Conservation (phyloP, 441 rosid species). For the Bocquillonia castaneifolia region DNA sequence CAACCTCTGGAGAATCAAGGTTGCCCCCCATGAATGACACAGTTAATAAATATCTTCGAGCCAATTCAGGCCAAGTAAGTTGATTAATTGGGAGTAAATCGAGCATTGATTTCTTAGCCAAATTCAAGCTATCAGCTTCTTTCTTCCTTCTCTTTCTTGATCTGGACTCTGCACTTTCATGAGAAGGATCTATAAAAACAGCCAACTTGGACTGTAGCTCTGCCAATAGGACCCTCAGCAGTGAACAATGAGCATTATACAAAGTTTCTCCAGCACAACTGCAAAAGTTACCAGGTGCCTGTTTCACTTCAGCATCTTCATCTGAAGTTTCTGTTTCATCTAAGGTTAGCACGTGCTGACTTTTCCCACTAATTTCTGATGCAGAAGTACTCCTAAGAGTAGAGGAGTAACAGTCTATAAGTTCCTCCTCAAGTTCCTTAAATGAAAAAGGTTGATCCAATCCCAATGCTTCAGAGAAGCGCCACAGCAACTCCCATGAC, state of each 20-base stretch:
- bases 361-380: slow-evolving; percentile 13
- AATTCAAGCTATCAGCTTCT: slow-evolving; percentile 33
- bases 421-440: slow-evolving; percentile 44
- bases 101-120: slow-evolving; percentile 38
- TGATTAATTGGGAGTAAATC: slow-evolving; percentile 49
- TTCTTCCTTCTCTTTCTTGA: slow-evolving; percentile 44
- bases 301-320: slow-evolving; percentile 24
- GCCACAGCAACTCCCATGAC: slow-evolving; percentile 49
- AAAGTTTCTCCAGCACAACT: slow-evolving; percentile 28
- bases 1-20: slow-evolving; percentile 43
- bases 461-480: slow-evolving; percentile 50
- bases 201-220: slow-evolving; percentile 45
- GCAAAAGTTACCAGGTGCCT: slow-evolving; percentile 16
- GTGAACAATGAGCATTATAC: slow-evolving; percentile 36
- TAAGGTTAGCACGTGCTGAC: slow-evolving; percentile 12
- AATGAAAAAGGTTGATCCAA: slow-evolving; percentile 36
- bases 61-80: slow-evolving; percentile 58
- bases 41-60: slow-evolving; percentile 45
- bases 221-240: slow-evolving; percentile 36
- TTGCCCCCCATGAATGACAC: slow-evolving; percentile 42
- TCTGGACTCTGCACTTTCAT: slow-evolving; percentile 42
- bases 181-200: slow-evolving; percentile 37
- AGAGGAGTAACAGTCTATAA: slow-evolving; percentile 26
- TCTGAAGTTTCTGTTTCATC: slow-evolving; percentile 24
- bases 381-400: slow-evolving; percentile 9